Conservation (phyloP, 1,139 yeast species). For the Yamadazyma dushanensis region DNA sequence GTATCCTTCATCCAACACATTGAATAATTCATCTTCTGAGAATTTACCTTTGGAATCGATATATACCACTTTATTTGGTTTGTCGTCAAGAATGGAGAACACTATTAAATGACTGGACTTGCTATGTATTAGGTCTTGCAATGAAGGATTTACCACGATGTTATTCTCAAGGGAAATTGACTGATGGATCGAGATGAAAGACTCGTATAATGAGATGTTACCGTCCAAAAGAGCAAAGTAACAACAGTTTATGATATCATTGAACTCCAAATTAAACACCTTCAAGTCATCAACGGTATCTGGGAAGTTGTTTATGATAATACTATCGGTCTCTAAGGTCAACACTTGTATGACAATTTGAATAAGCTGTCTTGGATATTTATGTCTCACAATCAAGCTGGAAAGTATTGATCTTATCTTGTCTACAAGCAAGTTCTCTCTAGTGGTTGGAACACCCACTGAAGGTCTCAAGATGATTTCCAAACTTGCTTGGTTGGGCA, state of each 20-base stretch:
- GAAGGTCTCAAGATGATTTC: constrained; percentile 84
- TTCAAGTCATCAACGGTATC: constrained; percentile 25
- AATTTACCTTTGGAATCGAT: constrained; percentile 76
- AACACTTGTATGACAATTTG: constrained; percentile 81
- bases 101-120: constrained; percentile 69
- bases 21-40: constrained; percentile 52
- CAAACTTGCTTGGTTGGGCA: constrained; percentile 74
- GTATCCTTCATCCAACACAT: constrained; percentile 49
- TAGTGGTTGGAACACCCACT: constrained; percentile 69
- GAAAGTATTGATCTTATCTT: constrained; percentile 63
- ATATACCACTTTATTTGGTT: constrained; percentile 55
- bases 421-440: constrained; percentile 78
- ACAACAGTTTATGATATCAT: constrained; percentile 71
- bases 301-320: constrained; percentile 41
- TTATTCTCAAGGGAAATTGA: constrained; percentile 21
- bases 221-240: constrained; percentile 78
- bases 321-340: constrained; percentile 30
- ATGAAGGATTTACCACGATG: constrained; percentile 46
- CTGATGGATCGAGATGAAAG: constrained; percentile 54
- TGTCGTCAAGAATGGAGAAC: constrained; percentile 53
- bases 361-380: constrained; percentile 80
- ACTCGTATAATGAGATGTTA: constrained; percentile 64
- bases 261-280: constrained; percentile 55
- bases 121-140: constrained; percentile 38
- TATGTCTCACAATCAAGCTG: constrained; percentile 59